Base-by-base conservation (phyloP, 1,284 basidiomycete genomes). In the Cutaneotrichosporon sp. region DNA sequence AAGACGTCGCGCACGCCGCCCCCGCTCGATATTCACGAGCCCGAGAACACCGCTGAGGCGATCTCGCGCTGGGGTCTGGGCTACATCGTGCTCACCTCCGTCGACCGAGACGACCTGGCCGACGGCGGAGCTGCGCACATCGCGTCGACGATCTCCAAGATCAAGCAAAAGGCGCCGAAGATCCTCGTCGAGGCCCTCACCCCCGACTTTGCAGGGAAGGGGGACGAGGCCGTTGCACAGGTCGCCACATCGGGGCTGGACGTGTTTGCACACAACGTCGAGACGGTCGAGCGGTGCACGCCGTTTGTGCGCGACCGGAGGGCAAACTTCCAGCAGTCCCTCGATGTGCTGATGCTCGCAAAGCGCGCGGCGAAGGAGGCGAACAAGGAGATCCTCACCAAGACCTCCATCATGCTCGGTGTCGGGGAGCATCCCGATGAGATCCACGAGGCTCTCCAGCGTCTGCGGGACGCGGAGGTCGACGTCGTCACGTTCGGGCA, bases 401-500 rank as follows among this genome's bases (percentile, higher is more conserved):
- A 99, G 80, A 97, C 92, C 4, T 96, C 91, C 66, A 88, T 99
- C 62, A 99, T 99, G 96, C 83, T 99, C 38, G 96, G 96, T 51
- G 86, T 98, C 4, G 96, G 96, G 3, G 96, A 99, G 78, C 82
- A 80, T 39, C 84, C 87, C 51, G 84, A 86, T 6, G 90, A 98
- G 71, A 70, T 99, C 4, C 76, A 87, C 71, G 83, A 87, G 66
- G 85, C 93, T 1, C 79, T 99, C 5, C 81, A 82, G 79, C 88
- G 92, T 90, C 81, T 98, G 4, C 85, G 94, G 37, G 86, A 85
- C 59, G 79, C 84, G 33, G 81, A 91, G 58, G 94, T 98, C 31
- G 93, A 98, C 69, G 94, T 99, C 9, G 93, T 99, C 27, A 99
- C 96, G 0, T 97, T 99, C 70, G 96, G 96, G 1, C 96, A 99